Evolutionary conservation across 208 protist species (phyloP).

Genomic region (Wallacemonas sp.): DNA sequence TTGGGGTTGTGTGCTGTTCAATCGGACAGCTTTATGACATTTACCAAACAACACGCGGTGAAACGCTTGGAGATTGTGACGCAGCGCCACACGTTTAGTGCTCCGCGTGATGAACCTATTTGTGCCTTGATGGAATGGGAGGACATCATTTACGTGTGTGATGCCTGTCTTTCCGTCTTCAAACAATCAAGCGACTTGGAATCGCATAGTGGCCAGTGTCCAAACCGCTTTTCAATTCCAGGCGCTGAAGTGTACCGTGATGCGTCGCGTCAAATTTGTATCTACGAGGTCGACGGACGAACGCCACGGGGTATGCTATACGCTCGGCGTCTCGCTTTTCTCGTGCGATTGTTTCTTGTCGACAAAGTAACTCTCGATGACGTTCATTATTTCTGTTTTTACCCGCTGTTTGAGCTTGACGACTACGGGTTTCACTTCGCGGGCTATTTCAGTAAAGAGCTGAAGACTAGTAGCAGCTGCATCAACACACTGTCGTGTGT

Average conservation of each 20-base stretch:
- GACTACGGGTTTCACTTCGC: constrained; percentile 76
- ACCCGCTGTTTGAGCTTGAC: constrained; percentile 66
- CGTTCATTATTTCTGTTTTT: constrained; percentile 76
- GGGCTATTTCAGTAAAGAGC: constrained; percentile 81
- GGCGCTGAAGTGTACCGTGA: constrained; percentile 69
- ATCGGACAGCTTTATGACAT: too few species aligned
- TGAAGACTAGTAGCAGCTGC: constrained; percentile 49
- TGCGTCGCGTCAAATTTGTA: constrained; percentile 20
- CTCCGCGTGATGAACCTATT: constrained; percentile 21
- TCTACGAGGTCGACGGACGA: constrained; percentile 71
- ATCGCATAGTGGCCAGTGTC: constrained; percentile 44
- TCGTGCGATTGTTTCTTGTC: constrained; percentile 60
- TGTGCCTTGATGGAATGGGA: constrained; percentile 4
- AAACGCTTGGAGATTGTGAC: constrained; percentile 34
- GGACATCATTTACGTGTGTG: constrained; percentile 49
- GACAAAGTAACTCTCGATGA: constrained; percentile 81
- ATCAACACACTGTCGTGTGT: constrained; percentile 80
- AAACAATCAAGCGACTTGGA: constrained; percentile 22
- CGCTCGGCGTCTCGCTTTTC: constrained; percentile 45
- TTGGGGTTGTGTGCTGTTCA: too few species aligned
- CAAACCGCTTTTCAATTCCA: constrained; percentile 64
- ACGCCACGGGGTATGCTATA: constrained; percentile 48
- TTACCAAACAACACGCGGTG: constrained; percentile 7
- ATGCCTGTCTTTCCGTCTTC: constrained; percentile 62
- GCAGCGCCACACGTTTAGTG: constrained; percentile 32